Evolutionary conservation across 2,329 filamentous ascomycete genomes (phyloP).

Genomic region (Thelonectria discophora): DNA sequence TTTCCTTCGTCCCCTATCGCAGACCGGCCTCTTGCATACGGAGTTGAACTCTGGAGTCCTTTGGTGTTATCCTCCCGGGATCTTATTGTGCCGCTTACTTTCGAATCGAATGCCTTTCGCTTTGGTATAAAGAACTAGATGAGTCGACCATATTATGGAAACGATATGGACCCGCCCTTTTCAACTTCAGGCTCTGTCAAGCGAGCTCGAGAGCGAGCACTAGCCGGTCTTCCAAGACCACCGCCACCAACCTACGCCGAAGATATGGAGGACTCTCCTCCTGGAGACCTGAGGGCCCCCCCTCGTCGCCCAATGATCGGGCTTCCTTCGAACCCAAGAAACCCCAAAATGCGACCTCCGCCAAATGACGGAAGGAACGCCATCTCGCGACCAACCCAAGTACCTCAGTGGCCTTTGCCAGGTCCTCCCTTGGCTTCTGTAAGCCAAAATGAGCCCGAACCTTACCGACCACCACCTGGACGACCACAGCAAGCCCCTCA

Average conservation of each 20-base stretch:
- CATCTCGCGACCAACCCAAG: slow-evolving; percentile 63
- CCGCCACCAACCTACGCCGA: slow-evolving; percentile 37
- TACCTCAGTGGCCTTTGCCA: slow-evolving; percentile 64
- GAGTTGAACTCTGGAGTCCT: slow-evolving; percentile 34
- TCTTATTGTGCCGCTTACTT: slow-evolving; percentile 27
- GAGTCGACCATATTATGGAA: slow-evolving; percentile 65
- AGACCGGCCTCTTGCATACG: slow-evolving; percentile 35
- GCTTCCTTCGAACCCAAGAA: slow-evolving; percentile 29
- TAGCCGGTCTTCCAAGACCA: slow-evolving; percentile 49
- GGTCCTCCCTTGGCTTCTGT: slow-evolving; percentile 50
- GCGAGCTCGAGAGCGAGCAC: slow-evolving; percentile 63
- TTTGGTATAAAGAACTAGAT: slow-evolving; percentile 53
- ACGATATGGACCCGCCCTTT: slow-evolving; percentile 58
- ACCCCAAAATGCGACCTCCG: slow-evolving; percentile 30
- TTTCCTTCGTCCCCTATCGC: slow-evolving; percentile 26
- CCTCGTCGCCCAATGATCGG: slow-evolving; percentile 43
- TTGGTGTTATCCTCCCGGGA: slow-evolving; percentile 23
- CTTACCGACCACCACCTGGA: slow-evolving; percentile 62
- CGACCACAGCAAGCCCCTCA: slow-evolving; percentile 61
- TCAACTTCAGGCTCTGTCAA: slow-evolving; percentile 59
- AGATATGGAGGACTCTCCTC: slow-evolving; percentile 41
- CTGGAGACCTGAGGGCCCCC: slow-evolving; percentile 37
- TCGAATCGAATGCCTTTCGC: slow-evolving; percentile 37
- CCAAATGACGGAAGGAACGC: slow-evolving; percentile 33
- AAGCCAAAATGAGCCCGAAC: slow-evolving; percentile 47